A percentile compares a stretch with the other conserved stretches of the same genome.
Conservation (phyloP, 108 stramenopile species). For the Discostella stelligeroides region DNA sequence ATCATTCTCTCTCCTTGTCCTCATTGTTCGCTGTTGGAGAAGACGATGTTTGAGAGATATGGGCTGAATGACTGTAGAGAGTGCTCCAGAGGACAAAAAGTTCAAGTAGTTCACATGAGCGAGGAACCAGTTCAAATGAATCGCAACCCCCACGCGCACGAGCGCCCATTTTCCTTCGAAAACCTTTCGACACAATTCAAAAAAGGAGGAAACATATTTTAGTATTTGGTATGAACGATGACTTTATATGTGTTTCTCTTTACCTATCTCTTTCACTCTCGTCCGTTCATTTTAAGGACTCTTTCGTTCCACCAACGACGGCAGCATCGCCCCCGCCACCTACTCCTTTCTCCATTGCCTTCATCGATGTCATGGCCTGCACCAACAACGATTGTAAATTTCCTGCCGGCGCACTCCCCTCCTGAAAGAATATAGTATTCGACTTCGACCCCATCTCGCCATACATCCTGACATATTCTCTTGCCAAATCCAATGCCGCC, state of each 20-base stretch:
- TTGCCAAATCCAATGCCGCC: slow-evolving; percentile 89
- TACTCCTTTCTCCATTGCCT: slow-evolving; percentile 37
- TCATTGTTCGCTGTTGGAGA: slow-evolving; percentile 5
- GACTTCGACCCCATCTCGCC: slow-evolving; percentile 94
- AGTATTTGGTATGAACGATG: too few relatives aligned
- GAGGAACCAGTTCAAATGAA: too few relatives aligned
- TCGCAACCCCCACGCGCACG: too few relatives aligned
- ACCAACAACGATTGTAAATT: slow-evolving; percentile 84
- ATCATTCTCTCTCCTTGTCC: slow-evolving; percentile 17
- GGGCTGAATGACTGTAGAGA: too few relatives aligned
- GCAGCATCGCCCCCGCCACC: neutral
- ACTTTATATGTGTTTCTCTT: too few relatives aligned
- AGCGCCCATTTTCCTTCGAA: too few relatives aligned
- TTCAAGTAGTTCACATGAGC: too few relatives aligned
- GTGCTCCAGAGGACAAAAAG: too few relatives aligned
- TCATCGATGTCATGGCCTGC: slow-evolving; percentile 70
- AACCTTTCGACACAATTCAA: too few relatives aligned
- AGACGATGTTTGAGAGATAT: slow-evolving; percentile 4
- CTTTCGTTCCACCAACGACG: slow-evolving; percentile 1
- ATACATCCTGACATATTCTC: slow-evolving; percentile 96
- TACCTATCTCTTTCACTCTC: too few relatives aligned
- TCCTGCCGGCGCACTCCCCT: slow-evolving; percentile 90
- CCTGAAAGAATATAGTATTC: slow-evolving; percentile 98
- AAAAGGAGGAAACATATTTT: too few relatives aligned
- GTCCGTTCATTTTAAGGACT: too few relatives aligned